phyloP scores from a whole-genome alignment of 2,329 filamentous ascomycete genomes.

The Fusarium fujikuroi region DNA sequence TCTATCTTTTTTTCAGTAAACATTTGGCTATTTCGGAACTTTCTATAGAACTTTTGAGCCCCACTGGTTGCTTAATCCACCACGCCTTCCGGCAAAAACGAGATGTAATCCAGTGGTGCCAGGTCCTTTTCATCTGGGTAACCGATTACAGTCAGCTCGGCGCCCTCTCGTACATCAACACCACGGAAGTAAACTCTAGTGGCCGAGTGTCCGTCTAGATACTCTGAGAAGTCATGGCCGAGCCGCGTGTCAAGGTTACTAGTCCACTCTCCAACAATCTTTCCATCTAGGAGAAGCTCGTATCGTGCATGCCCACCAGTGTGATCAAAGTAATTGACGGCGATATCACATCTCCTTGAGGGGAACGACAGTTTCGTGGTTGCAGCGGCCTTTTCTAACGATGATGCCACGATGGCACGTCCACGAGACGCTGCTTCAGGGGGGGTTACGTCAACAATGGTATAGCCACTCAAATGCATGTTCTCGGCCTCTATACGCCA shows the following conservation, averaged over 20 bases:
- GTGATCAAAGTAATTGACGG: background rate
- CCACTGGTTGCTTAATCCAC: background rate
- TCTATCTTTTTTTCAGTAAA: too few relatives aligned
- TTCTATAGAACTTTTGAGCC: background rate
- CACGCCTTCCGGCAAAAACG: background rate
- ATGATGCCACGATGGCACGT: background rate
- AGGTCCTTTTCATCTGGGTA: background rate
- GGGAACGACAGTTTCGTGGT: background rate
- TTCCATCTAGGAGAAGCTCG: background rate
- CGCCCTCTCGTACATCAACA: background rate
- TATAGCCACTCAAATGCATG: background rate
- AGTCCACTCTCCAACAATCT: background rate
- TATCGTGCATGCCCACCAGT: background rate
- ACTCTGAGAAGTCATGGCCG: background rate
- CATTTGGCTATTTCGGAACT: background rate
- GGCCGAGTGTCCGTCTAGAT: background rate
- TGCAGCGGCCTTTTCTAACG: background rate
- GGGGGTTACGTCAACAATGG: background rate
- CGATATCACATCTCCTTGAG: background rate
- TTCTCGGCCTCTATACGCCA: background rate
- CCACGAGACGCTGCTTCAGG: background rate
- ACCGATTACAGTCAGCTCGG: background rate
- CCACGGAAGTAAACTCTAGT: background rate
- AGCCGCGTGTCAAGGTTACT: background rate
- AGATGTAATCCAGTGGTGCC: background rate